A percentile compares a stretch with the other conserved stretches of the same genome.
These are phyloP conservation scores for Hyphopichia fennica DNA, from an alignment of 1,139 yeast species.

Conservation along the genomic window DNA sequence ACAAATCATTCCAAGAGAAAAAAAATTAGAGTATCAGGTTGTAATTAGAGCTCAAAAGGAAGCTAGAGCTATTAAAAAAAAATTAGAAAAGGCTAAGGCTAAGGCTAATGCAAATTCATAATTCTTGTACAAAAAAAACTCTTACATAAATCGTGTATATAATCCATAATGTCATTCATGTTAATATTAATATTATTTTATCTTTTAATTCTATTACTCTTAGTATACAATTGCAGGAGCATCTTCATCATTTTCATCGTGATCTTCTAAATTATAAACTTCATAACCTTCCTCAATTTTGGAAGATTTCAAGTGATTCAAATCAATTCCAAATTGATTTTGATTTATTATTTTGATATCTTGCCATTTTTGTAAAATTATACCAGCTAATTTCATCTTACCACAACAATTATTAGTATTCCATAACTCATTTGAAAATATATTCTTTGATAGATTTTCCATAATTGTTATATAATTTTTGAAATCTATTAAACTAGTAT, in stretches of 20 bases:
- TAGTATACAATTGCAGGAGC: conserved; percentile 23
- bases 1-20: conserved; percentile 20
- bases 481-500: conserved; percentile 17
- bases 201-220: background rate
- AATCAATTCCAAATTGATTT: conserved; percentile 17
- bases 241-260: conserved; percentile 29
- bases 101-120: background rate
- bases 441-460: conserved; percentile 20
- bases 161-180: too few species aligned
- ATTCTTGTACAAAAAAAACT: too few species aligned
- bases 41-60: background rate
- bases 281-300: conserved; percentile 21
- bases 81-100: conserved; percentile 2
- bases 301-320: conserved; percentile 8
- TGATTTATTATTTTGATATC: conserved; percentile 9
- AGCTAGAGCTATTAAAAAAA: background rate
- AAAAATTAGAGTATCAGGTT: background rate
- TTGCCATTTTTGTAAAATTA: conserved; percentile 20
- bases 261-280: conserved; percentile 19
- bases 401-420: conserved; percentile 16
- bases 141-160: background rate
- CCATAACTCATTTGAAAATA: conserved; percentile 13
- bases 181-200: too few species aligned
- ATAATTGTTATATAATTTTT: conserved; percentile 15
- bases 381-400: conserved; percentile 20